A percentile compares a stretch with the other conserved stretches of the same genome.
These are phyloP conservation scores for Aspergillus eucalypticola DNA, from an alignment of 2,329 filamentous ascomycete species.

Conservation along the genomic window DNA sequence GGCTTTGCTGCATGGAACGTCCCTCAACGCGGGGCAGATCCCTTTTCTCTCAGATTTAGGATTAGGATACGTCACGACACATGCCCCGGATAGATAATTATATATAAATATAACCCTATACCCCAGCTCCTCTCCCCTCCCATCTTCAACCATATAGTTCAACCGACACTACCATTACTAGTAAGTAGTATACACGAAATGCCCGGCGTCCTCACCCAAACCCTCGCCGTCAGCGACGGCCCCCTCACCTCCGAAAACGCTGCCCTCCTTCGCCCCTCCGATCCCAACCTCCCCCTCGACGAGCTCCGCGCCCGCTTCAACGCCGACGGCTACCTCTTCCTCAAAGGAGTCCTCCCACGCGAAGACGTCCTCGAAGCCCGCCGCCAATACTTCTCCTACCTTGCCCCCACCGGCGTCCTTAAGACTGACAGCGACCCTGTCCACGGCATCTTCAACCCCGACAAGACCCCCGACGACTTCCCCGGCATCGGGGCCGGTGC, in stretches of 20 bases:
- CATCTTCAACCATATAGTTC: no score
- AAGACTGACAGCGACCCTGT: conserved; percentile 54
- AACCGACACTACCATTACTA: background rate
- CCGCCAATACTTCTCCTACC: conserved; percentile 54
- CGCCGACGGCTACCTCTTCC: conserved; percentile 56
- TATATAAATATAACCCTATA: background rate
- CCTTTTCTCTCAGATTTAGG: background rate
- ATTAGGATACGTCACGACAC: background rate
- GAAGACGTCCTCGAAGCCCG: conserved; percentile 55
- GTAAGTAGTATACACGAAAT: background rate
- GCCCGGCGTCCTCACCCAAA: conserved; percentile 16
- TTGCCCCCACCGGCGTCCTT: conserved; percentile 58
- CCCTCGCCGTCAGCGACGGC: conserved; percentile 46
- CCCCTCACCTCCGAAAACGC: conserved; percentile 49
- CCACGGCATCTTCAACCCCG: conserved; percentile 55
- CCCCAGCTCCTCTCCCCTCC: background rate
- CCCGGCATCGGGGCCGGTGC: conserved; percentile 58
- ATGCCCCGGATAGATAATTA: background rate
- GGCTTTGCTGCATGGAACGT: background rate
- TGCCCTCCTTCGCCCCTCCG: conserved; percentile 45
- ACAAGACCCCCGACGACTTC: conserved; percentile 46
- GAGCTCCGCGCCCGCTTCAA: conserved; percentile 51
- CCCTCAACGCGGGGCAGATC: background rate
- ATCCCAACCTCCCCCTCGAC: conserved; percentile 47
- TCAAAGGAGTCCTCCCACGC: conserved; percentile 57